Base-by-base conservation (phyloP, 2,329 filamentous ascomycete species). In the Fusarium beomiforme region DNA sequence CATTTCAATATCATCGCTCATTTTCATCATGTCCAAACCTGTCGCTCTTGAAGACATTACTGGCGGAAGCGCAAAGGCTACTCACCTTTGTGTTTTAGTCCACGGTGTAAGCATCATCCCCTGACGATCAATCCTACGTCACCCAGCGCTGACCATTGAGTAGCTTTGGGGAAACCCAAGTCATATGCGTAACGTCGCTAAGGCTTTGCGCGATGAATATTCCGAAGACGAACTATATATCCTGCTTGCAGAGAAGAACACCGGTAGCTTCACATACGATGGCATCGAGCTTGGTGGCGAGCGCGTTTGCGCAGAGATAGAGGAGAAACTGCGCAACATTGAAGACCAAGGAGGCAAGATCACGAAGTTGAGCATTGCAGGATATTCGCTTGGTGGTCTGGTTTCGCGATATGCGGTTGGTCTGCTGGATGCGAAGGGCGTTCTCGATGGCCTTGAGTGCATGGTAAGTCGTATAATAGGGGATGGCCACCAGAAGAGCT, bases 311-410 rank as follows among this genome's bases (percentile, higher is more conserved):
- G 82, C 85, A 67, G 90, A 92, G 82, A 91, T 92, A 63, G 89
- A 92, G 77, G 86, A 91, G 73, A 86, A 90, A 74, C 78, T 92
- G 59, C 85, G 86, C 60, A 78, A 80, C 46, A 86, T 90, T 55
- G 86, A 88, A 51, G 82, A 83, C 43, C 83, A 85, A 31, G 95
- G 94, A 24, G 89, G 91, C 72, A 87, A 88, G 43, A 92, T 98
- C 76, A 91, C 83, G 50, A 97, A 94, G 81, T 85, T 98, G 70
- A 97, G 94, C 79, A 85, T 98, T 42, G 87, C 95, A 44, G 95
- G 95, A 41, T 98, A 98, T 80, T 97, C 94, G 0, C 86, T 98
- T 3, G 95, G 95, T 47, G 95, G 95, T 0, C 84, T 98, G 10
- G 90, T 98, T 8, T 90, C 93, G 13, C 88, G 95, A 65, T 98